phyloP scores from a whole-genome alignment of 2,329 filamentous ascomycete genomes.

The Nemania sp. region DNA sequence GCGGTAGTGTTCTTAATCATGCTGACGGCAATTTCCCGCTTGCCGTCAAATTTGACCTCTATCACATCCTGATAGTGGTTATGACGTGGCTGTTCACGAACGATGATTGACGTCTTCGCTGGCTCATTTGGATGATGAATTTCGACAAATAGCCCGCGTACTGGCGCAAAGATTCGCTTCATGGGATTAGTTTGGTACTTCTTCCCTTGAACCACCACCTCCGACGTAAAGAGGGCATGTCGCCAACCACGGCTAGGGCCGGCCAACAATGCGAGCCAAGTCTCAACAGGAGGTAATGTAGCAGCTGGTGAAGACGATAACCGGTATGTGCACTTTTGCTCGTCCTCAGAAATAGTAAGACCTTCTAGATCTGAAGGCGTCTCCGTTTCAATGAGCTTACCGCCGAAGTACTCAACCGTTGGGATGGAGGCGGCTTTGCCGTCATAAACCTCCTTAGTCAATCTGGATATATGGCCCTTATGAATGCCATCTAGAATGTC shows the following conservation, averaged over 20 bases:
- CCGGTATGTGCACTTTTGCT: slow-evolving; percentile 80
- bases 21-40: slow-evolving; percentile 82
- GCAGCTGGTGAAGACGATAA: slow-evolving; percentile 75
- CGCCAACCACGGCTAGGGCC: slow-evolving; percentile 88
- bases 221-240: slow-evolving; percentile 89
- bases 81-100: slow-evolving; percentile 83
- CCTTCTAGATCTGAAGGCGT: slow-evolving; percentile 81
- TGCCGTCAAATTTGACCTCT: slow-evolving; percentile 74
- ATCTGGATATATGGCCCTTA: slow-evolving; percentile 77
- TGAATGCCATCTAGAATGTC: slow-evolving; percentile 93
- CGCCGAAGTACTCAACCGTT: slow-evolving; percentile 91
- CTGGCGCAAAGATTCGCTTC: slow-evolving; percentile 85
- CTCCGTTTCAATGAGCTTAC: slow-evolving; percentile 74
- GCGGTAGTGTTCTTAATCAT: slow-evolving; percentile 93
- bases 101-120: slow-evolving; percentile 78
- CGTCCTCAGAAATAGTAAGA: slow-evolving; percentile 78
- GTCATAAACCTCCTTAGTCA: slow-evolving; percentile 79
- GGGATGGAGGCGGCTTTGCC: slow-evolving; percentile 76
- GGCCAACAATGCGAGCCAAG: slow-evolving; percentile 87
- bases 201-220: slow-evolving; percentile 92
- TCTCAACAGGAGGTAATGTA: slow-evolving; percentile 75
- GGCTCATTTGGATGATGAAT: slow-evolving; percentile 81
- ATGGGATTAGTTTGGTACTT: slow-evolving; percentile 98
- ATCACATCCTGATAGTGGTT: slow-evolving; percentile 88
- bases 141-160: slow-evolving; percentile 86